Base-by-base conservation (phyloP, 768 basidiomycete species). In the Tremella yokohamensis region DNA sequence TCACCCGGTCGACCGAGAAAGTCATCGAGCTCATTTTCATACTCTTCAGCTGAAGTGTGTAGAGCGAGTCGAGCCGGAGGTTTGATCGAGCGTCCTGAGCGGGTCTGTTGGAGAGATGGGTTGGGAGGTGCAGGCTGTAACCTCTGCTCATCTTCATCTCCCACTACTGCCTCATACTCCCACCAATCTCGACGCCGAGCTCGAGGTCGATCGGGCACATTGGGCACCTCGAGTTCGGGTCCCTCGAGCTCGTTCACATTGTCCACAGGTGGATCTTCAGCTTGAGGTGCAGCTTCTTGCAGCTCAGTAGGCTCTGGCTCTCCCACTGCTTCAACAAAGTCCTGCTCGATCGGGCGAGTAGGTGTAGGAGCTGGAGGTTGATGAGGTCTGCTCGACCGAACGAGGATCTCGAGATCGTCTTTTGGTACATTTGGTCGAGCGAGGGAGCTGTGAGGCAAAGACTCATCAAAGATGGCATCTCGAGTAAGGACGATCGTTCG, bases 391-490 rank as follows among this genome's bases (percentile, higher is more conserved):
- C 6, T 34, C 42, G 42, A 45, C 6, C 42, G 42, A 45, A 16
- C 15, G 15, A 45, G 42, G 11, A 11, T 6, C 6, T 45, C 42
- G 22, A 45, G 42, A 4, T 45, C 42, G 6, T 45, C n/a, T 45
- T 8, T 18, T 50, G 49, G 9, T 8, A 50, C 49, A 50, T 22
- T 8, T 8, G 49, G 49, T 50, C 26, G 49, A 22, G 26, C 22
- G 24, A 29, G 19, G 4, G 26, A 22, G 19, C 26, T 50, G 24
- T 24, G 19, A 24, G 19, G 19, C 40, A 47, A 40, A 20, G 54
- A 22, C 29, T 55, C 54, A 45, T 55, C 54, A 40, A 55, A 55
- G 44, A 55, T 45, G 39, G 20, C 40, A 47, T 55, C 54, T 15
- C 40, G 19, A 4, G 54, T 34, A 24, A 42, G 15, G 9, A 55